Evolutionary conservation across 106 monocot species (phyloP).

Genomic region (Platanthera zijinensis): DNA sequence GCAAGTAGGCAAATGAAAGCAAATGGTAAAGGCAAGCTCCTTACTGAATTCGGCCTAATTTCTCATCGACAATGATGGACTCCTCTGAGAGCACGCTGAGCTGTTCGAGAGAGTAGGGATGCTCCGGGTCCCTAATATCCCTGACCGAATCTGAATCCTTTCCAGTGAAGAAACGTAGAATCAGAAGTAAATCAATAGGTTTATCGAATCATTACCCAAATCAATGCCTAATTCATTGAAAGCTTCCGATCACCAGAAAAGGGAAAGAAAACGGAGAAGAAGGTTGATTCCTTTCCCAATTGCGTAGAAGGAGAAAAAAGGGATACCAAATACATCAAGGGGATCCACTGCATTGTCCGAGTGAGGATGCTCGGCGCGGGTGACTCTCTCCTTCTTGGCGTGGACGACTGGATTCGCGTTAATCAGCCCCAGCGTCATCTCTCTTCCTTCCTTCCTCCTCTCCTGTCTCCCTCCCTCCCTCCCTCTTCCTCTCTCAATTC

Average conservation of each 20-base stretch:
- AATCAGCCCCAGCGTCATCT: constrained; percentile 68
- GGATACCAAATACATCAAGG: constrained; percentile 61
- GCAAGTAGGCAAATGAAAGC: not conserved
- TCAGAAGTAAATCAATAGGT: not conserved
- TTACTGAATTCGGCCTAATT: constrained; percentile 60
- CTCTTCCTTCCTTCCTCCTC: not conserved
- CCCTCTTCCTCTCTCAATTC: too few relatives aligned
- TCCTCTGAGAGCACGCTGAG: constrained; percentile 77
- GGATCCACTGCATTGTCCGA: constrained; percentile 41
- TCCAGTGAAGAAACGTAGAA: not conserved
- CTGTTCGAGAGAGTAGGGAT: constrained; percentile 88
- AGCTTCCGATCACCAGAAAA: not conserved
- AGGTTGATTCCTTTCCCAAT: not conserved
- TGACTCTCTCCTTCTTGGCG: constrained; percentile 41
- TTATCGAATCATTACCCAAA: not conserved
- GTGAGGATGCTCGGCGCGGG: constrained; percentile 28
- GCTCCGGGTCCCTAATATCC: constrained; percentile 89
- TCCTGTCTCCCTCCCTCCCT: not conserved
- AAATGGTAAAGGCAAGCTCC: not conserved
- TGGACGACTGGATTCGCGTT: constrained; percentile 82
- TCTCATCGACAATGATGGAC: constrained; percentile 70
- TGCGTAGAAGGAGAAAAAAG: not conserved
- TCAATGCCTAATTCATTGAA: not conserved
- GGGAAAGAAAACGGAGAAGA: not conserved
- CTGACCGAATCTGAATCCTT: constrained; percentile 37